Evolutionary conservation across 164 flowering plant species (phyloP).

Genomic region (Magnolia kwangsiensis): DNA sequence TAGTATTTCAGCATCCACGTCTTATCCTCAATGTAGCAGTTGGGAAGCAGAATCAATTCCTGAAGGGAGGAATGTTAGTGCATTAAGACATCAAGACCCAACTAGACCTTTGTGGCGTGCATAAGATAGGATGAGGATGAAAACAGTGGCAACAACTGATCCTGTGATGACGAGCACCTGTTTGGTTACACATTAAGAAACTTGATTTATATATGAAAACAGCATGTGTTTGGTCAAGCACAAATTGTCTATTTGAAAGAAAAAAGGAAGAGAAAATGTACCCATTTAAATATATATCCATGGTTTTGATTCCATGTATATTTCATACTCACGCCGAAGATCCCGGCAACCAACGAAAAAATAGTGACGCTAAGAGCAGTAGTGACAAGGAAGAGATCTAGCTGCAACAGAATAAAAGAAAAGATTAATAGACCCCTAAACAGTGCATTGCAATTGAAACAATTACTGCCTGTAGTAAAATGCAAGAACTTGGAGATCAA

Average conservation of each 20-base stretch:
- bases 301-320: slow-evolving; percentile 74
- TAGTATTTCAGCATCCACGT: not conserved
- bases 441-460: not conserved
- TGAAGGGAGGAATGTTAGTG: not conserved
- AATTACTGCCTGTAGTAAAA: not conserved
- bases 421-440: not conserved
- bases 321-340: slow-evolving; percentile 93
- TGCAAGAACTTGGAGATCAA: not conserved
- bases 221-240: not conserved
- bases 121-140: slow-evolving; percentile 38
- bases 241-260: not conserved
- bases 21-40: not conserved
- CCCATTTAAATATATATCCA: slow-evolving; percentile 88
- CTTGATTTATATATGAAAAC: not conserved
- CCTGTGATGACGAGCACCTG: slow-evolving; percentile 64
- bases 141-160: slow-evolving; percentile 29
- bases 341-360: slow-evolving; percentile 78
- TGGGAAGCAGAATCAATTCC: not conserved
- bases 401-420: slow-evolving; percentile 30
- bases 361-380: slow-evolving; percentile 74
- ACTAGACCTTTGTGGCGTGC: slow-evolving; percentile 64
- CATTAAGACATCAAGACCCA: slow-evolving; percentile 19
- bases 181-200: slow-evolving; percentile 3
- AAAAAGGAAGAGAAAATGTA: slow-evolving; percentile 21
- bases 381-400: slow-evolving; percentile 85